Base-by-base conservation (phyloP, 495 filamentous ascomycete species). In the Arthonia radiata region DNA sequence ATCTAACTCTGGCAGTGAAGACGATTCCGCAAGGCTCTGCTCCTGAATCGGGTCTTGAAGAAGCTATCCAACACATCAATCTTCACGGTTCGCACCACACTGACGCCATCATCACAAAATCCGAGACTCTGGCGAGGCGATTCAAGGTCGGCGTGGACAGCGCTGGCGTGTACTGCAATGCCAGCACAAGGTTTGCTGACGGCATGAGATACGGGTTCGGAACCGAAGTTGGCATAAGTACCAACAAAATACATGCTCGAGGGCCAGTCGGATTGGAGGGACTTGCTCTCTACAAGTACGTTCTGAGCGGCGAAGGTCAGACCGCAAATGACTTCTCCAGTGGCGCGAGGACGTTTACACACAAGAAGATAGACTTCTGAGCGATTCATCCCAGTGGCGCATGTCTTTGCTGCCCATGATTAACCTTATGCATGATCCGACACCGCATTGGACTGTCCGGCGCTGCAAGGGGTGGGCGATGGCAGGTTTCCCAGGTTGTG, bases 181-280 rank as follows among this genome's bases (percentile, higher is more conserved):
- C 81, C 11, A 89, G 78, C 11, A 86, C 78, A 7, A 61, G 86
- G 13, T 86, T 99, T 48, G 80, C 83, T 3, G 86, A 99, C 42
- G 86, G 86, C 2, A 91, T 89, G 71, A 61, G 86, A 16, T 99
- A 79, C 47, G 86, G 86, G 2, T 94, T 99, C 52, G 86, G 86
- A 17, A 93, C 86, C 0, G 86, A 99, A 47, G 86, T 97, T 2
- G 86, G 86, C 21, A 92, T 97, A 44, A 89, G 77, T 49, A 97
- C 86, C 24, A 97, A 94, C 50, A 97, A 94, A 52, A 91, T 97
- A 28, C 86, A 97, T 41, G 73, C 78, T 5, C 58, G 86, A 19
- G 86, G 86, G 1, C 86, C 86, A 0, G 86, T 97, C 8, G 86
- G 86, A 10, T 49, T 97, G 24, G 83, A 94, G 42, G 86, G 86